phyloP scores from a whole-genome alignment of 1,284 basidiomycete species.

The Apiotrichum domesticum region DNA sequence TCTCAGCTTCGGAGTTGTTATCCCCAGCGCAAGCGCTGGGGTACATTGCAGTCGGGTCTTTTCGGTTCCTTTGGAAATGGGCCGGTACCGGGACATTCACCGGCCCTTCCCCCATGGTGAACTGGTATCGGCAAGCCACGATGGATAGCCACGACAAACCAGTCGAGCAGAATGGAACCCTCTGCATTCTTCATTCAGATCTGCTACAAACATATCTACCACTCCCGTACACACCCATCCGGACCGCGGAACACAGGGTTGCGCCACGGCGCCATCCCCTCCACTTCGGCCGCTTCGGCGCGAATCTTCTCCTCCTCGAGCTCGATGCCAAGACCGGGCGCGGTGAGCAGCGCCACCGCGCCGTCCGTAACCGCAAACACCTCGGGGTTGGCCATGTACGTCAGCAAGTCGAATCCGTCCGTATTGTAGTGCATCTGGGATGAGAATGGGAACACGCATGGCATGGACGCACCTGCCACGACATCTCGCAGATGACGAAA shows the following conservation, averaged over 20 bases:
- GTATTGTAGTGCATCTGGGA: constrained; percentile 65
- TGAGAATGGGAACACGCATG: background rate
- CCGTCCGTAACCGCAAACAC: constrained; percentile 62
- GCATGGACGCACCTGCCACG: constrained; percentile 32
- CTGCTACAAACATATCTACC: constrained; percentile 42
- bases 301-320: constrained; percentile 63
- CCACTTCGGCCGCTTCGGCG: constrained; percentile 48
- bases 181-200: background rate
- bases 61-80: no score
- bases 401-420: constrained; percentile 61
- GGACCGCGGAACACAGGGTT: constrained; percentile 60
- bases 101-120: no score
- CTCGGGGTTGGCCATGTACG: constrained; percentile 53
- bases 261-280: constrained; percentile 49
- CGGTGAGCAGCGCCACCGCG: constrained; percentile 55
- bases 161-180: background rate
- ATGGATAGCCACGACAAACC: no score
- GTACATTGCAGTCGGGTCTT: no score
- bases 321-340: constrained; percentile 62
- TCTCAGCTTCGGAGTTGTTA: no score
- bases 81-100: no score
- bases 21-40: no score
- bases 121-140: no score
- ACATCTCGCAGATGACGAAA: constrained; percentile 49
- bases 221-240: constrained; percentile 55